These are phyloP conservation scores for Mycena amicta DNA, from an alignment of 768 basidiomycete species.

Conservation along the genomic window DNA sequence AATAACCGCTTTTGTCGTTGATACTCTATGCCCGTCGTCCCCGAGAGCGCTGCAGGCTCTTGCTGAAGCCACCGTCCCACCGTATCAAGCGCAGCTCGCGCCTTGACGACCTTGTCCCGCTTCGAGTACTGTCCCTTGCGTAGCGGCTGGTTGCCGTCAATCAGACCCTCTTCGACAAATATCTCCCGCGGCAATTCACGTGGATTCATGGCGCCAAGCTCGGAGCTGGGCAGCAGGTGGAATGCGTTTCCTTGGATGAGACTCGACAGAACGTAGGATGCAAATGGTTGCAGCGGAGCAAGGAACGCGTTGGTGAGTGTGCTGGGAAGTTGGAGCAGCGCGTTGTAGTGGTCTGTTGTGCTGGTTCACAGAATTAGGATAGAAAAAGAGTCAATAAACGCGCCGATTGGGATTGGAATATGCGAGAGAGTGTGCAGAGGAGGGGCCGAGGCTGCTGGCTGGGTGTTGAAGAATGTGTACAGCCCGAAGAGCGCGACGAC, in stretches of 20 bases:
- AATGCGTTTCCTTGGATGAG: slow-evolving; percentile 56
- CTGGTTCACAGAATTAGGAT: too few species aligned
- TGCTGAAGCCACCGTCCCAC: slow-evolving; percentile 55
- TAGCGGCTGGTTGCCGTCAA: slow-evolving; percentile 35
- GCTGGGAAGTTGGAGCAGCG: slow-evolving; percentile 52
- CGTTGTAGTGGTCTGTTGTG: slow-evolving; percentile 55
- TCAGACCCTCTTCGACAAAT: slow-evolving; percentile 46
- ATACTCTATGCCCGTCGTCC: slow-evolving; percentile 42
- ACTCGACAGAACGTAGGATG: slow-evolving; percentile 48
- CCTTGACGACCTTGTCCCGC: slow-evolving; percentile 59
- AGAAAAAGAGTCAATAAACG: slow-evolving; percentile 26
- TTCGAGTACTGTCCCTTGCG: slow-evolving; percentile 68
- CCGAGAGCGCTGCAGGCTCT: slow-evolving; percentile 23
- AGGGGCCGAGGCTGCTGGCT: slow-evolving; percentile 59
- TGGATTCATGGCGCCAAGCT: slow-evolving; percentile 56
- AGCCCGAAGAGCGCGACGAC: slow-evolving; percentile 66
- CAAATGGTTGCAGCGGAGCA: slow-evolving; percentile 51
- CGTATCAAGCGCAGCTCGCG: slow-evolving; percentile 47
- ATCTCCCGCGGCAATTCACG: slow-evolving; percentile 70
- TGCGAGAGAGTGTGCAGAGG: slow-evolving; percentile 51
- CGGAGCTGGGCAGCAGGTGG: slow-evolving; percentile 59
- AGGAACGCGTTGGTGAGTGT: slow-evolving; percentile 43
- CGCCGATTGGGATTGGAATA: slow-evolving; percentile 65
- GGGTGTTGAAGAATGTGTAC: slow-evolving; percentile 71
- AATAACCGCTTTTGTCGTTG: slow-evolving; percentile 43